These are phyloP conservation scores for Pterocarpus santalinus DNA, from an alignment of 306 rosid genomes.

Conservation along the genomic window DNA sequence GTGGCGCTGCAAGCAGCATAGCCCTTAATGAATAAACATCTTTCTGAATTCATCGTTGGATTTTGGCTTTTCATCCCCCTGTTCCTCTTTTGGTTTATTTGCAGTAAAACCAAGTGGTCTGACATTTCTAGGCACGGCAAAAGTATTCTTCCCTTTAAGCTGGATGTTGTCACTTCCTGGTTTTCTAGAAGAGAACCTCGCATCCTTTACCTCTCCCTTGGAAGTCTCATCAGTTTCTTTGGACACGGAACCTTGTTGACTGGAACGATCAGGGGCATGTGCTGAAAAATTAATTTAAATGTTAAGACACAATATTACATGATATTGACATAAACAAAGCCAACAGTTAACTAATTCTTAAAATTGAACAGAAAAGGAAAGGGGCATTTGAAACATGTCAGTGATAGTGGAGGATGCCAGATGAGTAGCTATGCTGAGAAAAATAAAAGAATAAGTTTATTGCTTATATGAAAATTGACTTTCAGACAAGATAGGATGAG, in stretches of 20 bases:
- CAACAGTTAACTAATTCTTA: neutral
- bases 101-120: conserved; percentile 64
- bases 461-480: too few species aligned
- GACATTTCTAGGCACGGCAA: conserved; percentile 83
- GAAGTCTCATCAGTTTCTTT: conserved; percentile 56
- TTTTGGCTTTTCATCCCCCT: conserved; percentile 74
- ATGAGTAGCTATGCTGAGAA: neutral
- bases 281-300: conserved; percentile 47
- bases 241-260: conserved; percentile 51
- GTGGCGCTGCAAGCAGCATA: neutral
- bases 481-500: too few species aligned
- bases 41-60: conserved; percentile 92
- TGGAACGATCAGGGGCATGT: conserved; percentile 43
- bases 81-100: conserved; percentile 61
- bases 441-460: too few species aligned
- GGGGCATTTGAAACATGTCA: conserved; percentile 10
- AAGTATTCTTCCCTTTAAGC: conserved; percentile 86
- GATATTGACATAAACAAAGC: conserved; percentile 24
- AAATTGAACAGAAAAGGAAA: conserved; percentile 22
- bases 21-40: conserved; percentile 64
- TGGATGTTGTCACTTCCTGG: conserved; percentile 57
- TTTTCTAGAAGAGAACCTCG: conserved; percentile 47
- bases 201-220: conserved; percentile 50
- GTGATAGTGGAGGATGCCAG: neutral
- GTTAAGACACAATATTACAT: conserved; percentile 26